Evolutionary conservation across 2,329 filamentous ascomycete species (phyloP), one percentile per base, ranked within the genome.

Genomic region (Kalaharituber pfeilii): DNA sequence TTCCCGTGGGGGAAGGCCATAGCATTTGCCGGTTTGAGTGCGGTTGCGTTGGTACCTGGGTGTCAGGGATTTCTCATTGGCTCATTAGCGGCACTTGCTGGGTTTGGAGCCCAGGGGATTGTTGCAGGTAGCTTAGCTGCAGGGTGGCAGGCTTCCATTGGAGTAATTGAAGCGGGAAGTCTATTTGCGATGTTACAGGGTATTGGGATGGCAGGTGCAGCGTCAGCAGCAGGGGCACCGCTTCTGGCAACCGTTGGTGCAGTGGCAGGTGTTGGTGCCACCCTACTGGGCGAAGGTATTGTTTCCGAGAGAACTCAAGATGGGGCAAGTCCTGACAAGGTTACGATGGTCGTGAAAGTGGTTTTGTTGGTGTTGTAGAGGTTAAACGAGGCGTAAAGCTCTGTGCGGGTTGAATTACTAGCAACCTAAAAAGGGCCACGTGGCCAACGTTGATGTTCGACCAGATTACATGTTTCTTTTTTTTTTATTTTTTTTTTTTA

Each of bases 141-240:
- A 29, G 55, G 26, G 9, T 56, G 52, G 55, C 52, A 56, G 49
- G 22, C 55, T 11, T 3, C 9, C 25, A 45, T 56, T 9, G 52
- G 52, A 20, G 7, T 7, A 47, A 52, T 54, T 20, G 55, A 13
- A 27, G 52, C 55, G 15, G 49, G 52, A 15, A 44, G 42, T 2
- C n/a, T 52, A 18, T 56, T 56, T 49, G 55, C 49, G 26, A 29
- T 7, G 11, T 9, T 56, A 13, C 55, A 54, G 25, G 36, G 36
- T 11, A 3, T 54, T 7, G 9, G 29, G 9, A 51, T 51, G 49
- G 50, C 39, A 13, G 39, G 52, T 26, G 51, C 44, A 7, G 33
- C 52, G 8, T 28, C 27, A 13, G 64, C 60, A 36, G 66, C 69
- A 7, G 70, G 71, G 9, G 60, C 66, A n/a, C 30, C 30, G 30